Evolutionary conservation across 2,329 filamentous ascomycete genomes (phyloP).

Genomic region (Chalaropsis ovoidea): DNA sequence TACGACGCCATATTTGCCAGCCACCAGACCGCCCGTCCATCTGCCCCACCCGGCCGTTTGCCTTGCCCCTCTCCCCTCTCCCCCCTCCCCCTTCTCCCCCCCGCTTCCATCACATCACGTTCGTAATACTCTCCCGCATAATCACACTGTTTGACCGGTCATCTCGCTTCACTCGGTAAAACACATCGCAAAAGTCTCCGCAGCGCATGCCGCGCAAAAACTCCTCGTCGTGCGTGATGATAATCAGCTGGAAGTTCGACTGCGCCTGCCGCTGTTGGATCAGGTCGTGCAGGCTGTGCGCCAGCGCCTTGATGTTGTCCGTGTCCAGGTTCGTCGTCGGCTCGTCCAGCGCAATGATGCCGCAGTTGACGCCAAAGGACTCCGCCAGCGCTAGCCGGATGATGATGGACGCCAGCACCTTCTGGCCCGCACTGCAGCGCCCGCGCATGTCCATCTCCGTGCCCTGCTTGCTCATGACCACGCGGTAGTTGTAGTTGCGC

Average conservation of each 20-base stretch:
- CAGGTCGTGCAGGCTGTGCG: constrained; percentile 73
- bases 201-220: constrained; percentile 91
- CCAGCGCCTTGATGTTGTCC: constrained; percentile 87
- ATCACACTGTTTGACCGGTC: constrained; percentile 82
- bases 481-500: constrained; percentile 89
- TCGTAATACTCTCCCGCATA: constrained; percentile 53
- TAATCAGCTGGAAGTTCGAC: constrained; percentile 92
- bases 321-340: constrained; percentile 93
- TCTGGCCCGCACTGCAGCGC: constrained; percentile 90
- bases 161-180: constrained; percentile 77
- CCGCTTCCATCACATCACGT: constrained; percentile 34
- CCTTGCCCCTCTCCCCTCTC: background rate
- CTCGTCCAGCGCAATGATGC: constrained; percentile 91
- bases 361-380: constrained; percentile 92
- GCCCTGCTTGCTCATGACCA: constrained; percentile 95
- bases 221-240: constrained; percentile 98
- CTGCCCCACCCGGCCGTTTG: background rate
- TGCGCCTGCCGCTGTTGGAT: constrained; percentile 75
- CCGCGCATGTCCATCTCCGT: constrained; percentile 99
- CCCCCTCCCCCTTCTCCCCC: background rate
- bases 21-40: background rate
- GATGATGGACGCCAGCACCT: constrained; percentile 92
- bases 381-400: constrained; percentile 93
- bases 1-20: background rate
- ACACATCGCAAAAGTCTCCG: constrained; percentile 83